Evolutionary conservation across 2,329 filamentous ascomycete genomes (phyloP).

Genomic region (Orbilia ellipsospora): DNA sequence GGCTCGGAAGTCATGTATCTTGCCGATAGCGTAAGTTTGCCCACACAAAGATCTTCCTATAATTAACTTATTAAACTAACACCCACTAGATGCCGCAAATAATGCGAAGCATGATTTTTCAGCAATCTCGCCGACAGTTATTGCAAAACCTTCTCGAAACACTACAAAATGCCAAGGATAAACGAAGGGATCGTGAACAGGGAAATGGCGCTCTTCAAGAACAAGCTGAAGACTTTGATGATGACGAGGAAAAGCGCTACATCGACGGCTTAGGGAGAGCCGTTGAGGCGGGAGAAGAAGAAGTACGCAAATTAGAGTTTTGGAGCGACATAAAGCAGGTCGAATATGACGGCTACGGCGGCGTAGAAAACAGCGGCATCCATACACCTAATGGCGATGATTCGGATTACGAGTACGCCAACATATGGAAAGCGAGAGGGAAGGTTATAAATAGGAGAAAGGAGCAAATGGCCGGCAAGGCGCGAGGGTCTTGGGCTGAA

Average conservation of each 20-base stretch:
- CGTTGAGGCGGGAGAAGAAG: conserved; percentile 79
- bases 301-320: conserved; percentile 83
- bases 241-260: conserved; percentile 63
- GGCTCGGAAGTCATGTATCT: conserved; percentile 80
- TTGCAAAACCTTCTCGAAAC: conserved; percentile 76
- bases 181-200: conserved; percentile 52
- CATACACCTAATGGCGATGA: conserved; percentile 8
- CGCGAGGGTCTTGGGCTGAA: conserved; percentile 40
- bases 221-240: conserved; percentile 63
- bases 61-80: too few species aligned
- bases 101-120: conserved; percentile 88
- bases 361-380: conserved; percentile 26
- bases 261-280: conserved; percentile 79
- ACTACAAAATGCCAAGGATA: conserved; percentile 63
- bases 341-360: conserved; percentile 39
- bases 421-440: conserved; percentile 45
- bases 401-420: conserved; percentile 43
- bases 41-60: not conserved
- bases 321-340: conserved; percentile 83
- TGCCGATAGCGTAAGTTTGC: conserved; percentile 68
- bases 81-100: conserved; percentile 77
- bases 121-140: conserved; percentile 82
- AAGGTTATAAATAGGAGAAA: conserved; percentile 40
- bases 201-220: conserved; percentile 59
- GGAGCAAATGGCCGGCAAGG: conserved; percentile 44